Evolutionary conservation across 176 grass and related monocot genomes (phyloP).

Genomic region (Carex littledalei): DNA sequence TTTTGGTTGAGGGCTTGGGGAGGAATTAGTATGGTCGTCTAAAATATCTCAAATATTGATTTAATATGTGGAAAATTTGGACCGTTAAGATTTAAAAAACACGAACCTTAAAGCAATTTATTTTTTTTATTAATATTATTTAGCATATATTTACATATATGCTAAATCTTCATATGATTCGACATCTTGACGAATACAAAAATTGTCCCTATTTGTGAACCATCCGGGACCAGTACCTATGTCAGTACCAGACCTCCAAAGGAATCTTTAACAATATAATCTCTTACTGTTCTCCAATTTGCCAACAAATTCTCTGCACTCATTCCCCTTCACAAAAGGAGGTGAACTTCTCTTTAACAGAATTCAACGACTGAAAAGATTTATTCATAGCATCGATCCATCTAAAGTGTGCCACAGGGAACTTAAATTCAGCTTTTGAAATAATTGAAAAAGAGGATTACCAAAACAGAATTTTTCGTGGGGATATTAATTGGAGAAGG

Average conservation of each 20-base stretch:
- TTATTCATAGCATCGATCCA: conserved; percentile 55
- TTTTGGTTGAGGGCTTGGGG: too few relatives aligned
- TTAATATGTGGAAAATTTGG: too few relatives aligned
- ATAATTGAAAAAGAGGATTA: not conserved
- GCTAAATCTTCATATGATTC: too few relatives aligned
- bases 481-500: conserved; percentile 73
- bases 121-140: too few relatives aligned
- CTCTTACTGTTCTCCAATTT: not conserved
- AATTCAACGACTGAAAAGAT: not conserved
- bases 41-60: too few relatives aligned
- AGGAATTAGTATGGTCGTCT: too few relatives aligned
- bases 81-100: too few relatives aligned
- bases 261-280: not conserved
- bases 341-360: not conserved
- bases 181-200: not conserved
- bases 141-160: too few relatives aligned
- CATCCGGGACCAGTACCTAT: not conserved
- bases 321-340: not conserved
- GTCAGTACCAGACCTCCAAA: not conserved
- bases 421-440: conserved; percentile 32
- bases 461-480: conserved; percentile 38
- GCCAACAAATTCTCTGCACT: not conserved
- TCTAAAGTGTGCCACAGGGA: conserved; percentile 49
- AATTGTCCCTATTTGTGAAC: not conserved
- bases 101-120: too few relatives aligned